Percentiles rank a stretch among this genome's conserved stretches.
Evolutionary conservation across 495 filamentous ascomycete genomes (phyloP).

Genomic region (Penicillium paxilli): DNA sequence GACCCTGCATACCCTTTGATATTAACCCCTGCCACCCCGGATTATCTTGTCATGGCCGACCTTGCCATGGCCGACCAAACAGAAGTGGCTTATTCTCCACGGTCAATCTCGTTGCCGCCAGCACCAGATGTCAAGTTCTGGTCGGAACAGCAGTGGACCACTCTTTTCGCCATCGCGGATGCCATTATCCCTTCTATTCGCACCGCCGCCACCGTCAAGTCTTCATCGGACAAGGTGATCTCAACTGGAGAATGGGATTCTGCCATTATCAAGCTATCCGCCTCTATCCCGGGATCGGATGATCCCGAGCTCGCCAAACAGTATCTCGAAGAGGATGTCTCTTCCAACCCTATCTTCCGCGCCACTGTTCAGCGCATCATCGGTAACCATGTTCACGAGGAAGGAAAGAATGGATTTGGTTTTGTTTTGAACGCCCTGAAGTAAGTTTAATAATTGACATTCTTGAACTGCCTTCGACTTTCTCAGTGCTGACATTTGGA

Average conservation of each 20-base stretch:
- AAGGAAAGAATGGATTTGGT: constrained; percentile 49
- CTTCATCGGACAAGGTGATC: constrained; percentile 32
- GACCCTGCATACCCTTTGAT: background rate
- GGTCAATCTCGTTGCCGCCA: constrained; percentile 46
- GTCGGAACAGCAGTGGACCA: constrained; percentile 54
- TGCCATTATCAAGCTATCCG: constrained; percentile 29
- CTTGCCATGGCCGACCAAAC: constrained; percentile 26
- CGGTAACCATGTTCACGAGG: constrained; percentile 39
- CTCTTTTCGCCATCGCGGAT: constrained; percentile 54
- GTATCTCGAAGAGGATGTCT: constrained; percentile 52
- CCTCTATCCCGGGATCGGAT: constrained; percentile 29
- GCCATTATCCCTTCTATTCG: constrained; percentile 54
- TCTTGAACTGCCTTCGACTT: background rate
- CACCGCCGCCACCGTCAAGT: constrained; percentile 23
- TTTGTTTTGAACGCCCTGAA: constrained; percentile 55
- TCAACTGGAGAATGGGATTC: constrained; percentile 35
- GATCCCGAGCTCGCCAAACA: constrained; percentile 29
- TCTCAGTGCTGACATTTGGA: constrained; percentile 5
- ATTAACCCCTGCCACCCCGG: too few species aligned
- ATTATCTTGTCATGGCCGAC: too few species aligned
- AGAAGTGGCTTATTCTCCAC: constrained; percentile 31
- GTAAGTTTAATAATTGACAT: constrained; percentile 35
- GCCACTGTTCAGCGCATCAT: constrained; percentile 46
- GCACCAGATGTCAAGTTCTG: constrained; percentile 39
- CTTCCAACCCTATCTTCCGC: constrained; percentile 47